Evolutionary conservation across 495 filamentous ascomycete genomes (phyloP).

Genomic region (Sordaria brevicollis): DNA sequence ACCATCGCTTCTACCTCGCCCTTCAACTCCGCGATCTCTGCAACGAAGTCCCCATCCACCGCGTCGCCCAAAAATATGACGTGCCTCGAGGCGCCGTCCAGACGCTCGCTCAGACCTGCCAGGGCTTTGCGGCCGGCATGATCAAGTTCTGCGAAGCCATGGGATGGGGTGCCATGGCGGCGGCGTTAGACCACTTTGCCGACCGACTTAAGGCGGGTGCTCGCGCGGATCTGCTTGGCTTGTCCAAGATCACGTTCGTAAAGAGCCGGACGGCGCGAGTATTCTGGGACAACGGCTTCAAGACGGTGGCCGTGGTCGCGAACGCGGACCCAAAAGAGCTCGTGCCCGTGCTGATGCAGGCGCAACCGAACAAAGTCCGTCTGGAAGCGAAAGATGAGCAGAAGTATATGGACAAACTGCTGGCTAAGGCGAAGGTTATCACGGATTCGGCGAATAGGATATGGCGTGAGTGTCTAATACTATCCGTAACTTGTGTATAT

Average conservation of each 20-base stretch:
- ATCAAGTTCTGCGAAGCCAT: constrained; percentile 66
- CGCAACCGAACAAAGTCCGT: constrained; percentile 53
- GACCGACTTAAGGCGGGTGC: constrained; percentile 68
- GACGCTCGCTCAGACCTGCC: constrained; percentile 61
- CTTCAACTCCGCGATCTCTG: constrained; percentile 74
- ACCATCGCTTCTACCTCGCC: constrained; percentile 69
- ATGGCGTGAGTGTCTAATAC: constrained; percentile 46
- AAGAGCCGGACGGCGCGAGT: constrained; percentile 69
- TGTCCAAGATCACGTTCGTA: constrained; percentile 65
- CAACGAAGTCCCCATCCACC: constrained; percentile 64
- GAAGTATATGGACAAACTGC: constrained; percentile 52
- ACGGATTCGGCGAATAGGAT: constrained; percentile 58
- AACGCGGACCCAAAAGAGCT: constrained; percentile 58
- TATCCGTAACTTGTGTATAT: background rate
- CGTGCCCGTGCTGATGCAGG: constrained; percentile 58
- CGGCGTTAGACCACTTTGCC: constrained; percentile 68
- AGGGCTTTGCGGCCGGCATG: constrained; percentile 70
- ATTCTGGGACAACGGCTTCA: constrained; percentile 70
- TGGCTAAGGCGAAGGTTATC: constrained; percentile 59
- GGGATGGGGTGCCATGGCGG: constrained; percentile 64
- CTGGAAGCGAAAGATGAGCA: constrained; percentile 50
- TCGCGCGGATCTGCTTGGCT: constrained; percentile 58
- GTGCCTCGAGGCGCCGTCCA: constrained; percentile 63
- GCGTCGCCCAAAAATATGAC: constrained; percentile 59
- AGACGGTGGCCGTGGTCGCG: constrained; percentile 54